Evolutionary conservation across 1,284 basidiomycete species (phyloP), one percentile per base, ranked within the genome.

Genomic region (Ustilago hordei): DNA sequence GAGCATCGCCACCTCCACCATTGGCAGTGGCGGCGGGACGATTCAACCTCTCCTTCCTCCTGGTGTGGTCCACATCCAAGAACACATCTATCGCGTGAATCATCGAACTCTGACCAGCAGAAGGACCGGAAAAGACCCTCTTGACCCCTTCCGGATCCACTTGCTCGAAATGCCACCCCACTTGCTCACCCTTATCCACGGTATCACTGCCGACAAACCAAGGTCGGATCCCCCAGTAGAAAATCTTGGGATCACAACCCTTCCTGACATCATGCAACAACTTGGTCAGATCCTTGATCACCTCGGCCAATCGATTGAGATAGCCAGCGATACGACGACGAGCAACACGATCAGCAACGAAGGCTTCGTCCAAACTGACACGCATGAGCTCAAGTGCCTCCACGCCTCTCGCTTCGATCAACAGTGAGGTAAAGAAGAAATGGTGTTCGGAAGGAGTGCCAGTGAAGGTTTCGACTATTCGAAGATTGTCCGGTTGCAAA

Each of bases 341-440:
- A 13, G 95, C 92, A 23, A 93, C 90, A 47, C 89, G 89, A 85
- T 98, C 95, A 31, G 91, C 92, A 36, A 96, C 91, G 88, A 97
- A 97, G 13, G 92, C 89, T 86, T 98, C 95, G 88, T 98, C 95
- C 89, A 98, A 91, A 4, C 91, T 93, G 7, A 90, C 88, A 3
- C 93, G 91, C 94, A 98, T 97, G 67, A 97, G 88, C 28, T 91
- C 90, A 7, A 98, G 90, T 0, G 93, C 94, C 41, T 91, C 90
- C 1, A 94, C 94, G 7, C 95, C 95, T n/a, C 91, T 90, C 6
- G 96, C 89, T 87, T 98, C 96, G 84, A 96, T 94, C n/a, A 93
- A 90, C 0, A 94, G 91, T 0, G 94, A 95, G 28, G 92, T 90
- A 59, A 95, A 89, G 88, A 93, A 98, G 85, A 98, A 98, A 75